Base-by-base conservation (phyloP, 805 yeast genomes). In the Sugiyamaella smithiae region DNA sequence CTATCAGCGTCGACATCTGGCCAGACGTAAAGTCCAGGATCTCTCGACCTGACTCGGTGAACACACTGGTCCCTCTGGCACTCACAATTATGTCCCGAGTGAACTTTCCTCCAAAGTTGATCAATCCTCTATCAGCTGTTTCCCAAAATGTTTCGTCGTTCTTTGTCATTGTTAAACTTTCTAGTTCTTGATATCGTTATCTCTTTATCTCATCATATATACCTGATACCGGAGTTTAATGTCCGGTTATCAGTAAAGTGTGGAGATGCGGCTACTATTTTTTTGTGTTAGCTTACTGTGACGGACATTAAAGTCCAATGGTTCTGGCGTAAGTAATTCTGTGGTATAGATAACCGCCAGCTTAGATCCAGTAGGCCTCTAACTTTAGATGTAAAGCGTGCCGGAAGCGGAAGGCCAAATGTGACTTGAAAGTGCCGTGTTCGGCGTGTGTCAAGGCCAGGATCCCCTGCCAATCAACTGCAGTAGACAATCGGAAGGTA, bases 221-320 rank as follows among this genome's bases (percentile, higher is more conserved):
- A 29, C 14, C 33, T 29, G 33, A n/a, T 19, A 35, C 20, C 38
- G 38, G 38, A 19, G 20, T 14, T 35, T 35, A 35, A 35, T 4
- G 4, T 14, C 38, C 38, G 38, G 8, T 7, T 3, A 35, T 35
- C 19, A 35, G 38, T 35, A 35, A 35, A 20, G 11, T 14, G 4
- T 12, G 11, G 5, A 19, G 22, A 35, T 35, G 16, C 22, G 19
- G 19, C 22, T n/a, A 20, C 22, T 35, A 35, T 12, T 4, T 12
- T 11, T 35, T 14, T 32, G 16, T 35, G 22, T 16, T 20, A 16
- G 16, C 5, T 16, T 4, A 4, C 38, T 3, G 19, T 35, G n/a
- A n/a, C 38, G 38, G 38, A 35, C 38, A 16, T 35, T 35, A 35
- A 35, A 35, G 38, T 35, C 38, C 38, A 14, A 35, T 29, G 33